Conservation (phyloP, 2,329 filamentous ascomycete genomes). For the Incumbomyces delicatus region DNA sequence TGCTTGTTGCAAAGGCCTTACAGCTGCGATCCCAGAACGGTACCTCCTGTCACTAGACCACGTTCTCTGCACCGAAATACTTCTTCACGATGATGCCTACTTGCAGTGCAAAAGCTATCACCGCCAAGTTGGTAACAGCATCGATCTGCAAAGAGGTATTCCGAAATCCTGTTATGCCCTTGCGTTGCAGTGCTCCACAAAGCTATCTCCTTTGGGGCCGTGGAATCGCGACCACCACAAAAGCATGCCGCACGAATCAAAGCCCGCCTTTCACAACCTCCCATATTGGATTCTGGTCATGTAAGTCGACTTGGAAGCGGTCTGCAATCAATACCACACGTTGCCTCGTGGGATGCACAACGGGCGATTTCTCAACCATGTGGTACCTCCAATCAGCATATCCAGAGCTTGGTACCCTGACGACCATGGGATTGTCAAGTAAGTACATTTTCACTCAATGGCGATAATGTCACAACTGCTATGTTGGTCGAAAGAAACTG, state of each 20-base stretch:
- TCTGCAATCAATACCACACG: slow-evolving; percentile 43
- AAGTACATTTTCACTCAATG: too few relatives aligned
- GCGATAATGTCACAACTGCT: too few relatives aligned
- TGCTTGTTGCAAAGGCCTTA: too few relatives aligned
- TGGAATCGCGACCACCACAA: too few relatives aligned
- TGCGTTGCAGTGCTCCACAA: background rate
- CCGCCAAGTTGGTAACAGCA: background rate
- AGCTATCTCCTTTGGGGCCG: background rate
- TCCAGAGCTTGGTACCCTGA: slow-evolving; percentile 25
- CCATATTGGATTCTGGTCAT: background rate
- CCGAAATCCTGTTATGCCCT: background rate
- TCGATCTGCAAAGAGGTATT: background rate
- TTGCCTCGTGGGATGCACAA: slow-evolving; percentile 46
- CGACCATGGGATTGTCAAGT: slow-evolving; percentile 47
- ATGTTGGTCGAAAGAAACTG: too few relatives aligned
- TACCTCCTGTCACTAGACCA: too few relatives aligned
- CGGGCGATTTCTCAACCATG: slow-evolving; percentile 47
- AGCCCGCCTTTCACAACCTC: background rate
- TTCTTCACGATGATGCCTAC: too few relatives aligned
- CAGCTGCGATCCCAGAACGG: too few relatives aligned
- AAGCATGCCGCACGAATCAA: background rate
- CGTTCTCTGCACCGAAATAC: too few relatives aligned
- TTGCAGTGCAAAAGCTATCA: too few relatives aligned
- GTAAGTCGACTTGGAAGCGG: background rate
- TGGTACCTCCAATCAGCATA: slow-evolving; percentile 45